Evolutionary conservation across 2,329 filamentous ascomycete genomes (phyloP).

Genomic region (Lachnellula arida): DNA sequence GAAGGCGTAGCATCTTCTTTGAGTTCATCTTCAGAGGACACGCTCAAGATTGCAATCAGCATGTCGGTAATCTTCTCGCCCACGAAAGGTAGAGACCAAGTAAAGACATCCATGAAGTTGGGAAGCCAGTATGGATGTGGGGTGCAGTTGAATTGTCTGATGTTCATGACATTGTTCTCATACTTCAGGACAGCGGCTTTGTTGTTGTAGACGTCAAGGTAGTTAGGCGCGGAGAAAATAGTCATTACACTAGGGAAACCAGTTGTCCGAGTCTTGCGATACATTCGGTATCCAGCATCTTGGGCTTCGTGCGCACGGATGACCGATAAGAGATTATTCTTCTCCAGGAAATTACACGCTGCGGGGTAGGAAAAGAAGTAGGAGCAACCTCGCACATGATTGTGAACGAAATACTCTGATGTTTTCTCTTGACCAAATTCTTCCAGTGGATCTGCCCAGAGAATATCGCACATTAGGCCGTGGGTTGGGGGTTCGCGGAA

Average conservation of each 20-base stretch:
- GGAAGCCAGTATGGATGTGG: conserved; percentile 99
- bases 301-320: conserved; percentile 98
- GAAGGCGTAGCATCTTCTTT: conserved; percentile 80
- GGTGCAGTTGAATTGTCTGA: conserved; percentile 98
- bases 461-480: conserved; percentile 97
- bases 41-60: conserved; percentile 97
- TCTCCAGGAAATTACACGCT: conserved; percentile 94
- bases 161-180: conserved; percentile 99
- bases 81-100: conserved; percentile 98
- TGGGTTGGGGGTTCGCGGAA: conserved; percentile 97
- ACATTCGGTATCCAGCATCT: conserved; percentile 98
- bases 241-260: conserved; percentile 99
- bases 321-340: conserved; percentile 96
- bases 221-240: conserved; percentile 98
- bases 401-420: conserved; percentile 95
- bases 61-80: conserved; percentile 99
- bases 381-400: conserved; percentile 95
- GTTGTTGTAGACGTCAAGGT: conserved; percentile 99
- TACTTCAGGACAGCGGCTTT: conserved; percentile 98
- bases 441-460: conserved; percentile 96
- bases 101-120: conserved; percentile 99
- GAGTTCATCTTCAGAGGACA: conserved; percentile 97
- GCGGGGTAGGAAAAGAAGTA: conserved; percentile 99
- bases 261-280: conserved; percentile 94
- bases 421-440: conserved; percentile 99